These are phyloP conservation scores for Crotalaria pallida DNA, from an alignment of 306 rosid species.

Conservation along the genomic window DNA sequence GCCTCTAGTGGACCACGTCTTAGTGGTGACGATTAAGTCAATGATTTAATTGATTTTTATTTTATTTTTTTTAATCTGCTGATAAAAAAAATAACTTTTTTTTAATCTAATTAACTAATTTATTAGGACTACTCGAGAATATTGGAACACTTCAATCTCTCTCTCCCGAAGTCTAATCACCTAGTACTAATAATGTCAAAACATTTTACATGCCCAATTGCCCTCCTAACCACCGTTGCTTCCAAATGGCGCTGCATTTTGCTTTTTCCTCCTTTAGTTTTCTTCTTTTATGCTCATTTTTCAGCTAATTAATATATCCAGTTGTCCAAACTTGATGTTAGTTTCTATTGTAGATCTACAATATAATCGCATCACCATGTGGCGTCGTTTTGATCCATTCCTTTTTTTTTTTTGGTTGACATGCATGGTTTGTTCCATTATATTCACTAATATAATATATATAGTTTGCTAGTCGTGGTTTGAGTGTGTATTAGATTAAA, in stretches of 20 bases:
- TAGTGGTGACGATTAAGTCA: constrained; percentile 22
- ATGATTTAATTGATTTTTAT: constrained; percentile 18
- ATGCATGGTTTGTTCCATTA: no score
- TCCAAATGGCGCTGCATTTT: not conserved
- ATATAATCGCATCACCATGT: not conserved
- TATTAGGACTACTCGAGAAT: constrained; percentile 9
- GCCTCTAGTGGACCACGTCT: constrained; percentile 22
- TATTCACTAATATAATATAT: not conserved
- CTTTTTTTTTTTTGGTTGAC: no score
- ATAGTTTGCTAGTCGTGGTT: not conserved
- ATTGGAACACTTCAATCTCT: not conserved
- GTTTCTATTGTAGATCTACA: not conserved
- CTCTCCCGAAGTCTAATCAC: not conserved
- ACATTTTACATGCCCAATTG: not conserved
- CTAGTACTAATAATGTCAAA: not conserved
- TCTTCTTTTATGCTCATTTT: not conserved
- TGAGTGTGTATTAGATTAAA: constrained; percentile 5
- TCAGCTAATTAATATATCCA: not conserved
- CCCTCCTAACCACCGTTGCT: constrained; percentile 18
- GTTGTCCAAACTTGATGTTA: not conserved
- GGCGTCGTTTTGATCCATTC: not conserved
- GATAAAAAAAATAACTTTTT: constrained; percentile 16
- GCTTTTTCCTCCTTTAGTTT: not conserved
- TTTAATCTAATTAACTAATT: not conserved
- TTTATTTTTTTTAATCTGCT: no score